Evolutionary conservation across 768 basidiomycete species (phyloP).

Genomic region (Lactarius deliciosus): DNA sequence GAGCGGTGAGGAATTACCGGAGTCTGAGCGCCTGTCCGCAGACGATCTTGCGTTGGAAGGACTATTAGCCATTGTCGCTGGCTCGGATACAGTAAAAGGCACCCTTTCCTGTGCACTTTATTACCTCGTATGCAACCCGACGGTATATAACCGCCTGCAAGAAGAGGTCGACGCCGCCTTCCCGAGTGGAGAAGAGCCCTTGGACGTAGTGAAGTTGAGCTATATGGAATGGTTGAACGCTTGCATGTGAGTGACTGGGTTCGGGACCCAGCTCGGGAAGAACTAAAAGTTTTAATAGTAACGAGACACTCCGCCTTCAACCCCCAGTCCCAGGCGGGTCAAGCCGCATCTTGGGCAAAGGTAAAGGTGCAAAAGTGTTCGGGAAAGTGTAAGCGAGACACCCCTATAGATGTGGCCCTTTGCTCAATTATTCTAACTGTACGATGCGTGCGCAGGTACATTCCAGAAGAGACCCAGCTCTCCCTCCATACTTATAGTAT

Average conservation of each 20-base stretch:
- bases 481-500: conserved; percentile 26
- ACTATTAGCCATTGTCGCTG: conserved; percentile 42
- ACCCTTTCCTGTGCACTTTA: conserved; percentile 39
- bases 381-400: conserved; percentile 12
- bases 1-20: conserved; percentile 22
- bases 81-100: conserved; percentile 44
- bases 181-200: conserved; percentile 20
- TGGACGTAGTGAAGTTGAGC: conserved; percentile 20
- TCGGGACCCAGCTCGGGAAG: background rate
- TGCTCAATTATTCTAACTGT: background rate
- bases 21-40: conserved; percentile 14
- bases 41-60: conserved; percentile 38
- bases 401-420: background rate
- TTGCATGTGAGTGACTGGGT: conserved; percentile 22
- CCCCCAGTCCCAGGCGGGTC: conserved; percentile 51
- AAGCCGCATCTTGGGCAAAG: conserved; percentile 42
- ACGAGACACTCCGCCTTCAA: conserved; percentile 50
- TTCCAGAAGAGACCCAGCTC: conserved; percentile 27
- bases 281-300: conserved; percentile 36
- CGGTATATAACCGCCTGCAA: conserved; percentile 20
- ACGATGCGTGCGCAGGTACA: background rate
- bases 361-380: conserved; percentile 36
- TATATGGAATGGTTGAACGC: conserved; percentile 24
- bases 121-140: conserved; percentile 39
- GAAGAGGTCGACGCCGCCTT: conserved; percentile 24